Percentiles rank a stretch among this genome's conserved stretches.
These are phyloP conservation scores for Salix arbutifolia DNA, from an alignment of 345 rosid genomes.

Conservation along the genomic window DNA sequence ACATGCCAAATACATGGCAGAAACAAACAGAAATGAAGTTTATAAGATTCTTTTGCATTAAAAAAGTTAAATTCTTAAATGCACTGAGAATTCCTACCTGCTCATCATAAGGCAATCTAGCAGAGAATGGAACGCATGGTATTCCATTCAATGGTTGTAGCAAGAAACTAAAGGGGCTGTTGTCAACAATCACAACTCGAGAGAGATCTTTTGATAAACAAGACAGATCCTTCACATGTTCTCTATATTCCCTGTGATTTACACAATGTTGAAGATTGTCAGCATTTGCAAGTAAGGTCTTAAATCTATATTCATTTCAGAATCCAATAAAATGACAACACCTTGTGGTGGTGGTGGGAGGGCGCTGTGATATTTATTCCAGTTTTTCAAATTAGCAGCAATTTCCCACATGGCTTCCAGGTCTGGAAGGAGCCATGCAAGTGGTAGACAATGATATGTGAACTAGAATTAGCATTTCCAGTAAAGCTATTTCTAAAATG, in stretches of 20 bases:
- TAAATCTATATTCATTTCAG: background rate
- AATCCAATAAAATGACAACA: background rate
- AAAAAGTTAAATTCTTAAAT: background rate
- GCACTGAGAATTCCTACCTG: constrained; percentile 43
- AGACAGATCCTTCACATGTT: constrained; percentile 88
- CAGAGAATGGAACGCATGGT: constrained; percentile 57
- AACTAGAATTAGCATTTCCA: background rate
- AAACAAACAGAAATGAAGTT: background rate
- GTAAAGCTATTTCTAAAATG: background rate
- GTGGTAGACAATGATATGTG: background rate
- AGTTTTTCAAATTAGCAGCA: too few relatives aligned
- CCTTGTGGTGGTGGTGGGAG: too few relatives aligned
- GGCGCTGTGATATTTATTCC: too few relatives aligned
- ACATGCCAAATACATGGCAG: background rate
- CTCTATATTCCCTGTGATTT: constrained; percentile 62
- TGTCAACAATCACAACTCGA: constrained; percentile 85
- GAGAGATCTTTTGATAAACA: constrained; percentile 19
- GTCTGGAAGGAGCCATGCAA: background rate
- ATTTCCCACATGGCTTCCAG: too few relatives aligned
- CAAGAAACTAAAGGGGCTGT: constrained; percentile 95
- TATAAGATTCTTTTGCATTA: background rate
- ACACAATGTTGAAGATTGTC: background rate
- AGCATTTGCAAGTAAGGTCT: background rate
- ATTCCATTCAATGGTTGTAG: constrained; percentile 52
- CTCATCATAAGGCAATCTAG: constrained; percentile 66